phyloP scores from a whole-genome alignment of 148 eudicot species.

The Rhododendron griersonianum region DNA sequence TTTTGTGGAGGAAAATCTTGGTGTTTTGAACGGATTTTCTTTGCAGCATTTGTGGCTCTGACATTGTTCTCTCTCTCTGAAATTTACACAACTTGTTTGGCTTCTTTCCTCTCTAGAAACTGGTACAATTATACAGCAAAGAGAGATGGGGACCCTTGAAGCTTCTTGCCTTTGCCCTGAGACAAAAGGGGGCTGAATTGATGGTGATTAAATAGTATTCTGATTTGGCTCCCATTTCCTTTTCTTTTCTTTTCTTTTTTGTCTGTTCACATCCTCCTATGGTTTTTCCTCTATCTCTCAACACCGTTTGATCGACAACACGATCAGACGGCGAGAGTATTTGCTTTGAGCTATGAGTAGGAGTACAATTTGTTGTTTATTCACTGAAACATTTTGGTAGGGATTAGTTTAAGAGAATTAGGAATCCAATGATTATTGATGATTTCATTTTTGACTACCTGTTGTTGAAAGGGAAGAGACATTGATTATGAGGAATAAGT shows the following conservation, averaged over 20 bases:
- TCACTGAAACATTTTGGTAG: neutral
- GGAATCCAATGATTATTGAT: conserved; percentile 7
- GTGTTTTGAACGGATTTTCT: conserved; percentile 47
- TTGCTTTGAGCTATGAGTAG: neutral
- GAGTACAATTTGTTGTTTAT: neutral
- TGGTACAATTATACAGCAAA: conserved; percentile 16
- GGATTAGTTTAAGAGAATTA: conserved; percentile 6
- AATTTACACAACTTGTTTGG: neutral
- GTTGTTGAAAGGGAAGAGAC: conserved; percentile 11
- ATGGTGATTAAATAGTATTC: neutral
- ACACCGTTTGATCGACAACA: neutral
- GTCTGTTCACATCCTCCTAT: neutral
- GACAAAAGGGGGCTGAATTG: conserved; percentile 8
- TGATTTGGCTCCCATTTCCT: conserved; percentile 7
- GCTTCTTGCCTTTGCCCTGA: conserved; percentile 5
- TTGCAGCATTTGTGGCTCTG: conserved; percentile 38
- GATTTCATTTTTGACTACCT: conserved; percentile 14
- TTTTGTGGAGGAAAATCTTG: conserved; percentile 49
- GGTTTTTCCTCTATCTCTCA: neutral
- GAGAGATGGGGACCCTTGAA: conserved; percentile 17
- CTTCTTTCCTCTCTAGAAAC: conserved; percentile 1
- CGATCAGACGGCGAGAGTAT: neutral
- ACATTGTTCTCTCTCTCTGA: conserved; percentile 9
- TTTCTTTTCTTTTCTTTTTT: neutral
- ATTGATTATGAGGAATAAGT: conserved; percentile 14